Evolutionary conservation across 2,329 filamentous ascomycete species (phyloP).

Genomic region (Beauveria asiatica): DNA sequence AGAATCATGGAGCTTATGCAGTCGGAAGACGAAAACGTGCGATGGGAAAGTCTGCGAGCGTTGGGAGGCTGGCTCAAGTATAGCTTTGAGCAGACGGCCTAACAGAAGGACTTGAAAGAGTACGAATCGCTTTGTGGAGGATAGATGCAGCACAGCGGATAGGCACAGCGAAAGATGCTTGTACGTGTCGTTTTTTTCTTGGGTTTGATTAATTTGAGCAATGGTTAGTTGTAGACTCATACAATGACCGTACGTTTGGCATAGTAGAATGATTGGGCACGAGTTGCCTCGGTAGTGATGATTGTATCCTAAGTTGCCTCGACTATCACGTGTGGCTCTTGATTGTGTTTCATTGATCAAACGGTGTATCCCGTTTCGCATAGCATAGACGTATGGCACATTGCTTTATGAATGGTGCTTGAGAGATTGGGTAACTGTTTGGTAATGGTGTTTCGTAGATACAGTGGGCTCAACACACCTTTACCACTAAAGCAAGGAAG

Average conservation of each 20-base stretch:
- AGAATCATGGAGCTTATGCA: slow-evolving; percentile 92
- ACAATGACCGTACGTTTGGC: not conserved
- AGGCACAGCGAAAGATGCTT: not conserved
- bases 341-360: too few relatives aligned
- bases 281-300: not conserved
- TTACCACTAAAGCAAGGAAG: not conserved
- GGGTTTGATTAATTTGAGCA: slow-evolving; percentile 6
- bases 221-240: slow-evolving; percentile 1
- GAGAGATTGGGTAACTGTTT: slow-evolving; percentile 4
- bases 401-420: not conserved
- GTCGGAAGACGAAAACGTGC: slow-evolving; percentile 76
- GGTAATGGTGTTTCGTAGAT: not conserved
- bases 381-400: not conserved
- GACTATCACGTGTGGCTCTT: too few relatives aligned
- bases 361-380: too few relatives aligned
- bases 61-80: slow-evolving; percentile 61
- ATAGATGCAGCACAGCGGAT: slow-evolving; percentile 6
- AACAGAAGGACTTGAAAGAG: not conserved
- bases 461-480: not conserved
- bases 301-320: not conserved
- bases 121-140: not conserved
- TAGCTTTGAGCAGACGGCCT: slow-evolving; percentile 42
- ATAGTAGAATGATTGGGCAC: not conserved
- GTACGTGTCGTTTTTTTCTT: slow-evolving; percentile 4
- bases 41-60: slow-evolving; percentile 87